Conservation (phyloP, 2,329 filamentous ascomycete genomes). For the Emergomyces orientalis region DNA sequence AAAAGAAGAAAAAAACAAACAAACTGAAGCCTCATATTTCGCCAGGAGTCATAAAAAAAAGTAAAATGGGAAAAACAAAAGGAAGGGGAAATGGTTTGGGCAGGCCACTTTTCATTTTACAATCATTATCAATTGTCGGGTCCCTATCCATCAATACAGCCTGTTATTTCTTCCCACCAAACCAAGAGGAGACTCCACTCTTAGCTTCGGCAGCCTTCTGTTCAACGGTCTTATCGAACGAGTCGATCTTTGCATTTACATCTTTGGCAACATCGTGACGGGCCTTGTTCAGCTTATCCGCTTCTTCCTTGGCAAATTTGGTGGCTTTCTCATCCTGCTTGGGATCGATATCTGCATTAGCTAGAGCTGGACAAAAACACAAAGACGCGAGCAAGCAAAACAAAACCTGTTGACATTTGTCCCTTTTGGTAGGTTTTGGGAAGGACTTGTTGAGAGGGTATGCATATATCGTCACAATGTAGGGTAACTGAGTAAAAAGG, state of each 20-base stretch:
- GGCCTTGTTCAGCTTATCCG: constrained; percentile 48
- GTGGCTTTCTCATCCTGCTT: constrained; percentile 47
- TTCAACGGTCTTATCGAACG: constrained; percentile 74
- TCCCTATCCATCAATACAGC: background rate
- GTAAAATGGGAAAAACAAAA: background rate
- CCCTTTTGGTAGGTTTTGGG: background rate
- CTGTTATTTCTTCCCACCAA: constrained; percentile 44
- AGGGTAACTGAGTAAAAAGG: background rate
- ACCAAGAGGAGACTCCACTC: constrained; percentile 76
- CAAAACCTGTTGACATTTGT: background rate
- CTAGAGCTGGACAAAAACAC: background rate
- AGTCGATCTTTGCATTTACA: constrained; percentile 53
- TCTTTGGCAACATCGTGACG: constrained; percentile 53
- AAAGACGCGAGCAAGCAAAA: background rate
- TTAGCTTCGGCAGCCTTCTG: constrained; percentile 72
- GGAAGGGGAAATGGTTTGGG: background rate
- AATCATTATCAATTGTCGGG: background rate
- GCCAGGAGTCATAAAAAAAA: background rate
- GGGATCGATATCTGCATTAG: background rate
- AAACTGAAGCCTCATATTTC: background rate
- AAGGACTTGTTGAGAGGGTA: background rate
- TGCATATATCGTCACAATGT: background rate
- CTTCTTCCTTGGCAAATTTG: constrained; percentile 52
- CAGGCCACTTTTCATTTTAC: background rate
- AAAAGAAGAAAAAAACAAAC: background rate